Base-by-base conservation (phyloP, 2,329 filamentous ascomycete genomes). In the Aspergillus sp. region DNA sequence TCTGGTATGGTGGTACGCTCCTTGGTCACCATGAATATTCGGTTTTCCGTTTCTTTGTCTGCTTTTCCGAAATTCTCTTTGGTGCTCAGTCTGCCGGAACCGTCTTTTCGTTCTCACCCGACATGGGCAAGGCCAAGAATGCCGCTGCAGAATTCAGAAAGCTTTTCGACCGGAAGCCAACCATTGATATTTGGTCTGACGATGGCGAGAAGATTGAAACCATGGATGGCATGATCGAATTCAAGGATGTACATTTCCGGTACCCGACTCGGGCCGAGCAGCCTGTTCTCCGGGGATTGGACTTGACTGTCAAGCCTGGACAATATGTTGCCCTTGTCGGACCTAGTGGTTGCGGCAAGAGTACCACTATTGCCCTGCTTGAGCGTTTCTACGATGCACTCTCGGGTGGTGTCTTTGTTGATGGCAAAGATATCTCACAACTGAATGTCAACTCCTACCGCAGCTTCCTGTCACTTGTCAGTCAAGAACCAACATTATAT, bases 321-420 rank as follows among this genome's bases (percentile, higher is more conserved):
- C 69, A 74, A 49, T 73, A 73, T 49, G 58, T 74, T 65, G 93
- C 91, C 0, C 78, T 97, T 2, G 93, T 97, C 7, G 93, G 93
- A n/a, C 86, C 91, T 0, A 93, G 86, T 37, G 91, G 93, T 3
- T 95, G 90, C 60, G 93, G 93, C 45, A 97, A 98, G 73, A 89
- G 83, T 39, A 97, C 93, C 0, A 94, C 90, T 0, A 95, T 97
- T 61, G 86, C 88, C 4, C 76, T 97, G 4, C 74, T 97, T 29
- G 91, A 97, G 65, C 86, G 93, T 30, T 97, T 97, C 72, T 97
- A 97, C 62, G 90, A 97, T 56, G 88, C 90, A 0, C 76, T 93
- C 0, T 77, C 81, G 0, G 93, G 93, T 9, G 83, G 83, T 10
- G 76, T 98, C 30, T 88, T 82, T 46, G 76, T 97, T 12, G 91